Conservation (phyloP, 306 rosid species). For the Ceratonia siliqua region DNA sequence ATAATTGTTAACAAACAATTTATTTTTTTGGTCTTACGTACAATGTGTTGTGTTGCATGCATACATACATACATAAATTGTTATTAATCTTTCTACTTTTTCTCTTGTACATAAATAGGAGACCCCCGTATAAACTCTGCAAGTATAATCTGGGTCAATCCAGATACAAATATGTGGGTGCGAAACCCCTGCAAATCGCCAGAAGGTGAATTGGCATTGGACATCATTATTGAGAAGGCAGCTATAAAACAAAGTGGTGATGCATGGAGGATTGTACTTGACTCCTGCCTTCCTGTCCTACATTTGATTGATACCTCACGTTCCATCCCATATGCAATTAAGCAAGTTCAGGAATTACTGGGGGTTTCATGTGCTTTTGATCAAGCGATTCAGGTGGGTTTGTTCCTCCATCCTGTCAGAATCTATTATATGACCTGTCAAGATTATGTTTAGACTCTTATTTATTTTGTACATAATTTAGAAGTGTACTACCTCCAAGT, state of each 20-base stretch:
- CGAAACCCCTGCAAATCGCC: constrained; percentile 56
- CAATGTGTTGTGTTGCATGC: background rate
- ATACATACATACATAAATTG: background rate
- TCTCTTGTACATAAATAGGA: constrained; percentile 46
- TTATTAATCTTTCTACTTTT: background rate
- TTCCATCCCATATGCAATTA: constrained; percentile 78
- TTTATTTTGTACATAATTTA: background rate
- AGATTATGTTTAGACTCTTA: background rate
- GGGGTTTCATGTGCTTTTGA: constrained; percentile 90
- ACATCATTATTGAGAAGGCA: constrained; percentile 68
- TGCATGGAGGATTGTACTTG: constrained; percentile 91
- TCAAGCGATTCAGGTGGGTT: constrained; percentile 74
- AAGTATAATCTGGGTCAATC: constrained; percentile 76
- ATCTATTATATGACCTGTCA: background rate
- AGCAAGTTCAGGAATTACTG: constrained; percentile 81
- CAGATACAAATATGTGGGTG: constrained; percentile 81
- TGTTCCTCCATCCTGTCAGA: background rate
- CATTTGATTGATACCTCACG: constrained; percentile 90
- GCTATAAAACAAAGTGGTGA: constrained; percentile 83
- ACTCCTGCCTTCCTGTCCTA: constrained; percentile 87
- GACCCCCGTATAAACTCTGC: constrained; percentile 80
- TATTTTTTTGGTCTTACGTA: background rate
- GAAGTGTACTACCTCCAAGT: background rate
- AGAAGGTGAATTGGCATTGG: constrained; percentile 86
- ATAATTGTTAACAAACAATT: constrained; percentile 4